These are phyloP conservation scores for Penicillium sp. DNA, from an alignment of 2,329 filamentous ascomycete species.

Conservation along the genomic window DNA sequence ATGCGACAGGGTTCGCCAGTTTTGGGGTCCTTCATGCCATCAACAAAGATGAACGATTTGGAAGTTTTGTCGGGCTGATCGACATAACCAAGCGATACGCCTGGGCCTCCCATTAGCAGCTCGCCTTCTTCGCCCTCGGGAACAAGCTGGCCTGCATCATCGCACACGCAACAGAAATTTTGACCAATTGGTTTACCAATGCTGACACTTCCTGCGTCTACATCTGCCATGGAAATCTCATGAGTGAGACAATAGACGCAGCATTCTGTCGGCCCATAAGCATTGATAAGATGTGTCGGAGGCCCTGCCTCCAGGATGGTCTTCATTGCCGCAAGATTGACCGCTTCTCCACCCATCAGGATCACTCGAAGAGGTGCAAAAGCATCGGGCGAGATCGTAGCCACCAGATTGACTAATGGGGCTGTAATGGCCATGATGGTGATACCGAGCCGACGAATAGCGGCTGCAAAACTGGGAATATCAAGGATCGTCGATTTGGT, in stretches of 20 bases:
- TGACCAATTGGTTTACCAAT: slow-evolving; percentile 18
- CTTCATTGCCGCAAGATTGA: slow-evolving; percentile 16
- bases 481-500: slow-evolving; percentile 12
- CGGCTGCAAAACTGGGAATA: slow-evolving; percentile 3
- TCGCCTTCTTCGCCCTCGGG: slow-evolving; percentile 20
- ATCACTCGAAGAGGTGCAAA: slow-evolving; percentile 10
- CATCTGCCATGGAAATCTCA: slow-evolving; percentile 15
- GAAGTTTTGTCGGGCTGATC: slow-evolving; percentile 56
- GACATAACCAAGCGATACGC: slow-evolving; percentile 72
- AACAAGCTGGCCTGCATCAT: slow-evolving; percentile 15
- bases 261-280: slow-evolving; percentile 26
- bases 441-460: slow-evolving; percentile 5
- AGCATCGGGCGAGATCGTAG: slow-evolving; percentile 11
- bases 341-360: slow-evolving; percentile 20
- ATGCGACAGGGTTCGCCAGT: slow-evolving; percentile 67
- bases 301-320: slow-evolving; percentile 15
- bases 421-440: slow-evolving; percentile 17
- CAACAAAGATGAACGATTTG: slow-evolving; percentile 73
- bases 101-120: slow-evolving; percentile 40
- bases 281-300: slow-evolving; percentile 19
- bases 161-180: neutral
- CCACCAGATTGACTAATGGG: slow-evolving; percentile 15
- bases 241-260: slow-evolving; percentile 18
- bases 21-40: slow-evolving; percentile 55
- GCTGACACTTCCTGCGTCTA: slow-evolving; percentile 40